Conservation (phyloP, 495 filamentous ascomycete species). For the Parmelia sp. region DNA sequence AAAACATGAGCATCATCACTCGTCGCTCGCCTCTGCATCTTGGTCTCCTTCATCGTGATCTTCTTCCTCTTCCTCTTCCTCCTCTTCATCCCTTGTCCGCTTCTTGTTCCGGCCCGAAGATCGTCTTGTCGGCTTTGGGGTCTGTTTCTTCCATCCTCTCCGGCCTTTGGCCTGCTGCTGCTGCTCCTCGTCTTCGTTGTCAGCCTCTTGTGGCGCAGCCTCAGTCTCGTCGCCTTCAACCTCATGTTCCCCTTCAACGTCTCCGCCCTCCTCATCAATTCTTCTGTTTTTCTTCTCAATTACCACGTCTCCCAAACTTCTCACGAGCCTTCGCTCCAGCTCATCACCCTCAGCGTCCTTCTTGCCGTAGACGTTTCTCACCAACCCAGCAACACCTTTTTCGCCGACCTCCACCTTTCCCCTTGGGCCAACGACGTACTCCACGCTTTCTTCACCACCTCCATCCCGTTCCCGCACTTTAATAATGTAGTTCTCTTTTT, state of each 20-base stretch:
- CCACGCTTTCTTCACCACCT: constrained; percentile 65
- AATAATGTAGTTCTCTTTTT: constrained; percentile 75
- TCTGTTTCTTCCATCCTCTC: constrained; percentile 25
- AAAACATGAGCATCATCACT: constrained; percentile 3
- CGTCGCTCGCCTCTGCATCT: background rate
- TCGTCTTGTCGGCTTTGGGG: constrained; percentile 13
- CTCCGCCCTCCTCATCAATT: constrained; percentile 13
- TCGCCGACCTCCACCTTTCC: constrained; percentile 81
- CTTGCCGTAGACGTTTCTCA: constrained; percentile 53
- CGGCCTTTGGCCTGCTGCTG: constrained; percentile 16
- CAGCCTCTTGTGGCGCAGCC: constrained; percentile 7
- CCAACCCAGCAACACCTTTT: constrained; percentile 61
- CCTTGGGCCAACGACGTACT: constrained; percentile 73
- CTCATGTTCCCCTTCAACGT: constrained; percentile 13
- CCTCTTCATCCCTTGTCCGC: constrained; percentile 32
- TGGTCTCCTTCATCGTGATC: constrained; percentile 31
- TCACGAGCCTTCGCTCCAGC: constrained; percentile 28
- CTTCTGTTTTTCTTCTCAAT: constrained; percentile 24
- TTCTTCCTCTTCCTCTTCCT: constrained; percentile 37
- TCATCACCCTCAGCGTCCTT: constrained; percentile 27
- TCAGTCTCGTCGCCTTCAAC: constrained; percentile 9
- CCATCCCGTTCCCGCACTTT: constrained; percentile 59
- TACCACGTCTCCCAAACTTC: constrained; percentile 50
- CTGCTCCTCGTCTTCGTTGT: constrained; percentile 13
- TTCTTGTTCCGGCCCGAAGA: constrained; percentile 14